Percentiles rank a stretch among this genome's conserved stretches.
Conservation (phyloP, 148 eudicot genomes). For the Amaranthus hypochondriacus region DNA sequence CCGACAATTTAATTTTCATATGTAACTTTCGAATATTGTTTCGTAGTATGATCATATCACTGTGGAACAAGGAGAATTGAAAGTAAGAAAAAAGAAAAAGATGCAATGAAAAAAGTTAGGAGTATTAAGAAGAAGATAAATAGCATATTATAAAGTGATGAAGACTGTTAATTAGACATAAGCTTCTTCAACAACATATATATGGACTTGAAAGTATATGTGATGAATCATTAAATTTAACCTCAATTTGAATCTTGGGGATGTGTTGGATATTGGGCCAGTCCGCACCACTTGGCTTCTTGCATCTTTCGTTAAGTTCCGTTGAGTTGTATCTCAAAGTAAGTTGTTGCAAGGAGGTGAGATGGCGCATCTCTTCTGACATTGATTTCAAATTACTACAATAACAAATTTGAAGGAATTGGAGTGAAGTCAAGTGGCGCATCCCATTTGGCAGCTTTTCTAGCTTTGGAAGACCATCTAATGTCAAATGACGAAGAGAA, state of each 20-base stretch:
- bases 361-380: conserved; percentile 16
- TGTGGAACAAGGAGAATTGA: no score
- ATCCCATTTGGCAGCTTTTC: conserved; percentile 16
- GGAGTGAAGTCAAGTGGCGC: conserved; percentile 12
- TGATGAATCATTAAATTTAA: neutral
- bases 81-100: no score
- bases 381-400: conserved; percentile 11
- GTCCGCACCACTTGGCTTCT: neutral
- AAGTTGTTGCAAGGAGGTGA: conserved; percentile 2
- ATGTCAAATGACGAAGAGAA: neutral
- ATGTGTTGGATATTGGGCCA: conserved; percentile 17
- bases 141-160: no score
- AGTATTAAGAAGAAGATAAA: no score
- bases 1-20: no score
- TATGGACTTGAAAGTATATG: no score
- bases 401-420: neutral
- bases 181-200: neutral
- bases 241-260: neutral
- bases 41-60: no score
- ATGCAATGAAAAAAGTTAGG: no score
- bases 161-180: no score
- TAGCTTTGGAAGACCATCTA: neutral
- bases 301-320: conserved; percentile 17
- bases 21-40: no score
- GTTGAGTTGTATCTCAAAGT: neutral